Conservation (phyloP, 2,329 filamentous ascomycete species). For the Microdochium nivale region DNA sequence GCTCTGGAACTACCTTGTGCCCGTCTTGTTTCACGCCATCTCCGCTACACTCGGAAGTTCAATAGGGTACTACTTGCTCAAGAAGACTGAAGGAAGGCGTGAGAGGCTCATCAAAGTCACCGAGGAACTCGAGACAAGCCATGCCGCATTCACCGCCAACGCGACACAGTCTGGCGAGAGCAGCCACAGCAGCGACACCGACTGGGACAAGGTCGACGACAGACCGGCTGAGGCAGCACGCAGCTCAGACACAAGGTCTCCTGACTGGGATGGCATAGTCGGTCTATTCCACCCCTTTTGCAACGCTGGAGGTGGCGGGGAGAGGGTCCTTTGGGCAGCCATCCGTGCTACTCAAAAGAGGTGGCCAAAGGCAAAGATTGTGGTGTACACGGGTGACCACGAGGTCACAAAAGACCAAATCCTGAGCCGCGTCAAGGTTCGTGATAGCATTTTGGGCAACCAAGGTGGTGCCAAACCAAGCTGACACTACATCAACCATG, state of each 20-base stretch:
- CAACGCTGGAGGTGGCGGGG: slow-evolving; percentile 92
- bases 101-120: slow-evolving; percentile 46
- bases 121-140: slow-evolving; percentile 29
- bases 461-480: neutral
- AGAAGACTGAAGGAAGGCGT: slow-evolving; percentile 54
- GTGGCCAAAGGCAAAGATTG: slow-evolving; percentile 81
- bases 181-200: slow-evolving; percentile 41
- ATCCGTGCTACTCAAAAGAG: slow-evolving; percentile 82
- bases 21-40: slow-evolving; percentile 26
- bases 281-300: slow-evolving; percentile 99
- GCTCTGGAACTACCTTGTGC: slow-evolving; percentile 19
- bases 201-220: slow-evolving; percentile 61
- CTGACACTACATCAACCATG: slow-evolving; percentile 4
- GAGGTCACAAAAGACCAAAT: slow-evolving; percentile 76
- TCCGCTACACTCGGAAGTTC: slow-evolving; percentile 28
- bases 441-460: slow-evolving; percentile 3
- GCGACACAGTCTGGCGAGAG: slow-evolving; percentile 19
- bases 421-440: slow-evolving; percentile 65
- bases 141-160: slow-evolving; percentile 17
- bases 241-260: neutral
- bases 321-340: slow-evolving; percentile 93
- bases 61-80: slow-evolving; percentile 53
- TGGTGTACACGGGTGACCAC: slow-evolving; percentile 94
- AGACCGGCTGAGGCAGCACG: slow-evolving; percentile 29
- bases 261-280: slow-evolving; percentile 74